Evolutionary conservation across 345 rosid species (phyloP).

Genomic region (Heritiera fomes): DNA sequence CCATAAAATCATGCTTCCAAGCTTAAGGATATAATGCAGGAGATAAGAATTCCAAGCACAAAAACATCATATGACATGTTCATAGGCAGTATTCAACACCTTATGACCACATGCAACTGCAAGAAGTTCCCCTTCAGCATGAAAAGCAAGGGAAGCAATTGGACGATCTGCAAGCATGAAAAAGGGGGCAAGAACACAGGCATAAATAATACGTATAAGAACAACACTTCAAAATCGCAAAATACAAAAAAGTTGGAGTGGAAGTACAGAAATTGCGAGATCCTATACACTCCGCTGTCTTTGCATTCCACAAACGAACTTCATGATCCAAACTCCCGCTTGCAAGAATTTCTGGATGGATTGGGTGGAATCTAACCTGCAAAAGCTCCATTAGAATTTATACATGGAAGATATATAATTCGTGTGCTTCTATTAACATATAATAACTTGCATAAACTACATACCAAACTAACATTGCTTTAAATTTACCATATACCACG

Average conservation of each 20-base stretch:
- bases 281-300: slow-evolving; percentile 64
- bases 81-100: slow-evolving; percentile 36
- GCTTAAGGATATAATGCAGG: slow-evolving; percentile 15
- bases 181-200: neutral
- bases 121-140: slow-evolving; percentile 75
- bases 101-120: slow-evolving; percentile 91
- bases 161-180: slow-evolving; percentile 52
- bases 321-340: slow-evolving; percentile 90
- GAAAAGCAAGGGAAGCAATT: slow-evolving; percentile 88
- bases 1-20: slow-evolving; percentile 10
- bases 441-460: neutral
- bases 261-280: slow-evolving; percentile 73
- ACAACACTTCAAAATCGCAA: neutral
- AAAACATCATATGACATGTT: slow-evolving; percentile 10
- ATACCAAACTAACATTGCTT: neutral
- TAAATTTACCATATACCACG: neutral
- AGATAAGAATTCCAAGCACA: slow-evolving; percentile 12
- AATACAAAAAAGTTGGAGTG: neutral
- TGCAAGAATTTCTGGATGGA: slow-evolving; percentile 70
- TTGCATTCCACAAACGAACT: slow-evolving; percentile 84
- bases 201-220: neutral
- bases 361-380: slow-evolving; percentile 89
- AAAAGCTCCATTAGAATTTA: slow-evolving; percentile 28
- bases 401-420: neutral
- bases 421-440: neutral